A percentile compares a stretch with the other conserved stretches of the same genome.
These are phyloP conservation scores for Pseudogymnoascus sp. DNA, from an alignment of 2,329 filamentous ascomycete species.

Conservation along the genomic window DNA sequence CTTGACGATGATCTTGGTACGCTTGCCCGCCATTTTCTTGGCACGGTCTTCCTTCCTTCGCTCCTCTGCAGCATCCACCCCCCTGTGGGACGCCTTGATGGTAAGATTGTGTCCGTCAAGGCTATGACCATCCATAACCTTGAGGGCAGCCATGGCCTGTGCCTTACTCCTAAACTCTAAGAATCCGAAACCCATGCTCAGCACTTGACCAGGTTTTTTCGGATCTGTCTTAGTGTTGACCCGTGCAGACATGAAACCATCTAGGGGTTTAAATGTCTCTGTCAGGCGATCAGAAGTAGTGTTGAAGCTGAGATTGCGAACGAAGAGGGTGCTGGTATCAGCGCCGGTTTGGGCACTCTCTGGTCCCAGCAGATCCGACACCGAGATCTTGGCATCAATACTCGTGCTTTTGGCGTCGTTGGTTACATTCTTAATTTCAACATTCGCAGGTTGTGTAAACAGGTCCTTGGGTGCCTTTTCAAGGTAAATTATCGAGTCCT, in stretches of 20 bases:
- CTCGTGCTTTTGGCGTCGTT: conserved; percentile 15
- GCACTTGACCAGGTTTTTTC: conserved; percentile 77
- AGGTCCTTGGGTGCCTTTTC: conserved; percentile 87
- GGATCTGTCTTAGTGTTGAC: conserved; percentile 91
- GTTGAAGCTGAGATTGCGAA: conserved; percentile 87
- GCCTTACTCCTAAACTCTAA: conserved; percentile 74
- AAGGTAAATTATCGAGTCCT: conserved; percentile 83
- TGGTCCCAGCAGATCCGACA: conserved; percentile 58
- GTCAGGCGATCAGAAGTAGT: conserved; percentile 71
- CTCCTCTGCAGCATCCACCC: conserved; percentile 79
- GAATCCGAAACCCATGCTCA: conserved; percentile 98
- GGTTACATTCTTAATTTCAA: conserved; percentile 9
- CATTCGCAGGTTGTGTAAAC: conserved; percentile 38
- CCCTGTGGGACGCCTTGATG: conserved; percentile 81
- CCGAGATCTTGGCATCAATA: conserved; percentile 49
- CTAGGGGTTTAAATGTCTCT: conserved; percentile 69
- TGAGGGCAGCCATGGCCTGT: conserved; percentile 70
- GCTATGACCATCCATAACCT: conserved; percentile 78
- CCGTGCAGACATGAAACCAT: conserved; percentile 79
- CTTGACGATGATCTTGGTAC: conserved; percentile 95
- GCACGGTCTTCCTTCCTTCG: conserved; percentile 72
- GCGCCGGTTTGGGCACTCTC: conserved; percentile 43
- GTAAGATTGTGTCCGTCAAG: conserved; percentile 82
- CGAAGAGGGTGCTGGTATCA: conserved; percentile 76
- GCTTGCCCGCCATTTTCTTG: conserved; percentile 67